phyloP scores from a whole-genome alignment of 2,329 filamentous ascomycete genomes.

The Fonsecaea nubica region DNA sequence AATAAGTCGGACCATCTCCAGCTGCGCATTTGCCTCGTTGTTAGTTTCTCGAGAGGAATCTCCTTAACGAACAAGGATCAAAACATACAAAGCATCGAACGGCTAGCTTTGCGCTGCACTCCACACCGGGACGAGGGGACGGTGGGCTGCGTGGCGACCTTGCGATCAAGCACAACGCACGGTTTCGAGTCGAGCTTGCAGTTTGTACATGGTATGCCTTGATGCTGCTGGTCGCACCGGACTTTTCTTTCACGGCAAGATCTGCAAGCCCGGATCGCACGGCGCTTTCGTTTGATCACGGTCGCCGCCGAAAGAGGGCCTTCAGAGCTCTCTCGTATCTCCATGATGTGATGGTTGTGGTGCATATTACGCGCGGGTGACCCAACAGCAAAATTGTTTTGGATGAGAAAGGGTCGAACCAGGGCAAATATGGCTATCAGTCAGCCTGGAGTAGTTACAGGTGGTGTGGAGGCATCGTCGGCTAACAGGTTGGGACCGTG shows the following conservation, averaged over 20 bases:
- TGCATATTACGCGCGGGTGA: not conserved
- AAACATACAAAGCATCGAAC: not conserved
- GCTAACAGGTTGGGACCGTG: not conserved
- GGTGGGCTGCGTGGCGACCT: not conserved
- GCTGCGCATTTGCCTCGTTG: not conserved
- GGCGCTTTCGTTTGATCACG: not conserved
- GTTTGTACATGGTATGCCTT: conserved; percentile 1
- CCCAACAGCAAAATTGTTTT: not conserved
- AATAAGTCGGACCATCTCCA: not conserved
- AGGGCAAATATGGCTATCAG: not conserved
- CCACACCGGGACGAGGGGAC: not conserved
- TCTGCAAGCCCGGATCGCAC: not conserved
- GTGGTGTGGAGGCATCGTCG: conserved; percentile 1
- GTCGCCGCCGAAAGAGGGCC: not conserved
- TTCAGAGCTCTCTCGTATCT: not conserved
- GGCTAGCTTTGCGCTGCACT: not conserved
- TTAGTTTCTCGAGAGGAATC: not conserved
- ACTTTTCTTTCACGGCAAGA: conserved; percentile 3
- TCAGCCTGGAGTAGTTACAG: not conserved
- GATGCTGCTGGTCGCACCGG: conserved; percentile 1
- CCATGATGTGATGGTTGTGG: not conserved
- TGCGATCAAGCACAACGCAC: not conserved
- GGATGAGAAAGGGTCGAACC: not conserved
- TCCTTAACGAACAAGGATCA: not conserved
- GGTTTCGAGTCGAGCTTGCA: conserved; percentile 2